Evolutionary conservation across 768 basidiomycete species (phyloP), one percentile per base, ranked within the genome.

Genomic region (Pholiota microspora): DNA sequence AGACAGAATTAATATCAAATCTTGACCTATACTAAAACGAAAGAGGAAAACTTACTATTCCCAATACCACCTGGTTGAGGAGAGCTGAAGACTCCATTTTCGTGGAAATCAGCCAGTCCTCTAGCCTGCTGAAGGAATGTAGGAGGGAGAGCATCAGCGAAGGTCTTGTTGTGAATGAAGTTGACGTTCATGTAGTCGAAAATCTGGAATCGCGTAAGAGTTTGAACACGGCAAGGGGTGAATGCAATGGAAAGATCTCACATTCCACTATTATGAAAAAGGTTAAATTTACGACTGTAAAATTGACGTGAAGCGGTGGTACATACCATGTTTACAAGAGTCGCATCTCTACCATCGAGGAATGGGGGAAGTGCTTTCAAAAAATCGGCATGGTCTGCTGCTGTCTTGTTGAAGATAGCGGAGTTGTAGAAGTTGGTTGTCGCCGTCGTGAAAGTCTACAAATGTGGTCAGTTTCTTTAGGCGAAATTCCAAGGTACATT

Each of bases 111-210:
- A 2, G 87, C 88, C 6, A 91, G 75, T 42, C 74, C 77, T 16
- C 81, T 74, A 3, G 78, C 83, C 62, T 82, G 83, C 7, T 69
- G 75, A 15, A 87, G 73, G 59, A 72, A 80, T 0, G 73, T 73
- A 1, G 69, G 29, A 7, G 86, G 83, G 2, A 89, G 73, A 0
- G 53, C 56, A 0, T 69, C 50, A 7, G 71, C 62, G 57, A 88
- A 91, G 0, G 73, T 75, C 25, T 71, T 71, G 54, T 89, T 84
- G 67, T 92, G 86, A 47, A 87, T 85, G 42, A 62, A 76, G 60
- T 87, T 77, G 48, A 90, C 86, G 63, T 88, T 89, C 77, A 90
- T 83, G 59, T 79, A 90, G 60, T 89, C 85, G 63, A 71, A 89
- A 48, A 88, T 78, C 85, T 87, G 21, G 5, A 18, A 28, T 40